phyloP scores from a whole-genome alignment of 768 basidiomycete species.

The Collybia mongolica region DNA sequence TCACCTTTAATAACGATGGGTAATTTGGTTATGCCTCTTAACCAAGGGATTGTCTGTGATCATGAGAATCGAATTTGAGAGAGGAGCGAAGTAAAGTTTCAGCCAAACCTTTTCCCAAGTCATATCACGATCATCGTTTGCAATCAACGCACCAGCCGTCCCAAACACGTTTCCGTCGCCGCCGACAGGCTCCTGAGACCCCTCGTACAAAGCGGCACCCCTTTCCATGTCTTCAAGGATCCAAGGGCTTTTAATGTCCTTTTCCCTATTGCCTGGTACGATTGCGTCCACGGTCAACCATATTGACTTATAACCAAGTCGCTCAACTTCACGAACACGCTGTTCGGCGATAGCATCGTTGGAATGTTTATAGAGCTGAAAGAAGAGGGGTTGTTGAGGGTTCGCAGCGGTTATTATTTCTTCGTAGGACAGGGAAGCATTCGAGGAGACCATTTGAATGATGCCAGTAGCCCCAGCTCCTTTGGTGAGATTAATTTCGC shows the following conservation, averaged over 20 bases:
- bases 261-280: conserved; percentile 79
- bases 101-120: conserved; percentile 64
- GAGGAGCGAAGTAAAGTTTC: background rate
- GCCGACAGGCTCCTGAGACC: conserved; percentile 32
- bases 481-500: conserved; percentile 79
- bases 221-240: conserved; percentile 54
- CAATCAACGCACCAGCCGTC: conserved; percentile 66
- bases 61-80: background rate
- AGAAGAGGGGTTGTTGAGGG: conserved; percentile 66
- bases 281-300: conserved; percentile 91
- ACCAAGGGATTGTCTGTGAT: conserved; percentile 71
- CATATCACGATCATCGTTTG: conserved; percentile 72
- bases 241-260: conserved; percentile 66
- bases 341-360: conserved; percentile 64
- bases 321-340: conserved; percentile 69
- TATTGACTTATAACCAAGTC: conserved; percentile 81
- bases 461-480: conserved; percentile 66
- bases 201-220: conserved; percentile 26
- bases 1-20: conserved; percentile 76
- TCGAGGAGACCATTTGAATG: conserved; percentile 84
- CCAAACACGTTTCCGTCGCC: conserved; percentile 43
- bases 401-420: conserved; percentile 59
- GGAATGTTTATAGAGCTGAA: conserved; percentile 84
- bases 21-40: conserved; percentile 64
- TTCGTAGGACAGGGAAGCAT: conserved; percentile 66